Percentiles rank a stretch among this genome's conserved stretches.
phyloP scores from a whole-genome alignment of 225 moss, liverwort and hornwort genomes.

The Polytrichum formosum region DNA sequence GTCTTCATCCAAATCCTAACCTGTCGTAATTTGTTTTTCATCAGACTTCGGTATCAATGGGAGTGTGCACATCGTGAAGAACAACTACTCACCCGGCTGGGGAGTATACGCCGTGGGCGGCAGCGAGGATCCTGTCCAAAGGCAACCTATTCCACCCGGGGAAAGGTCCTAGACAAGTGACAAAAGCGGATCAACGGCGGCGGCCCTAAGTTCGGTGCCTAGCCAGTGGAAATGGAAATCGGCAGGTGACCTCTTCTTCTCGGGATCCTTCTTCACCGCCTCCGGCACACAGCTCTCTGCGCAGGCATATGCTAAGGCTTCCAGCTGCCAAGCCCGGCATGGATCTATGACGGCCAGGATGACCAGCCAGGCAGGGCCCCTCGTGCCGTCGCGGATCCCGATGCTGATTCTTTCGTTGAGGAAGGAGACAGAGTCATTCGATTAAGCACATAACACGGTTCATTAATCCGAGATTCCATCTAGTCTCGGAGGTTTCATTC shows the following conservation, averaged over 20 bases:
- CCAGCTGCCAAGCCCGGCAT: slow-evolving; percentile 7
- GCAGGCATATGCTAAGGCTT: slow-evolving; percentile 12
- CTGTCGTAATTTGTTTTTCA: too few species aligned
- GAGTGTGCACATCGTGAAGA: slow-evolving; percentile 34
- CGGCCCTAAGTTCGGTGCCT: not conserved
- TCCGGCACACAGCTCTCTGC: not conserved
- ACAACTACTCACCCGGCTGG: slow-evolving; percentile 43
- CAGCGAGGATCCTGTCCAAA: slow-evolving; percentile 20
- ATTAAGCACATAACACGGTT: not conserved
- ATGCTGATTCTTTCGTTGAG: not conserved
- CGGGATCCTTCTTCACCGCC: slow-evolving; percentile 9
- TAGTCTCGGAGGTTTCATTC: too few species aligned
- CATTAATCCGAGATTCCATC: too few species aligned
- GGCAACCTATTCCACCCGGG: slow-evolving; percentile 17
- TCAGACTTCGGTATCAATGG: slow-evolving; percentile 1
- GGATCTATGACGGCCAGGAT: slow-evolving; percentile 6
- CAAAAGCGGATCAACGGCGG: slow-evolving; percentile 27
- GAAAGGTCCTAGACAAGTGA: slow-evolving; percentile 27
- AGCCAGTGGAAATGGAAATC: slow-evolving; percentile 31
- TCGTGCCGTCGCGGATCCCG: slow-evolving; percentile 12
- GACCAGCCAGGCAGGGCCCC: slow-evolving; percentile 17
- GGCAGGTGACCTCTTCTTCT: slow-evolving; percentile 18
- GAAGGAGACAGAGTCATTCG: not conserved
- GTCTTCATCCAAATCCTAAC: too few species aligned
- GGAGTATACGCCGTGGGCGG: slow-evolving; percentile 31